Evolutionary conservation across 2,329 filamentous ascomycete species (phyloP).

Genomic region (Malbranchea zuffiana): DNA sequence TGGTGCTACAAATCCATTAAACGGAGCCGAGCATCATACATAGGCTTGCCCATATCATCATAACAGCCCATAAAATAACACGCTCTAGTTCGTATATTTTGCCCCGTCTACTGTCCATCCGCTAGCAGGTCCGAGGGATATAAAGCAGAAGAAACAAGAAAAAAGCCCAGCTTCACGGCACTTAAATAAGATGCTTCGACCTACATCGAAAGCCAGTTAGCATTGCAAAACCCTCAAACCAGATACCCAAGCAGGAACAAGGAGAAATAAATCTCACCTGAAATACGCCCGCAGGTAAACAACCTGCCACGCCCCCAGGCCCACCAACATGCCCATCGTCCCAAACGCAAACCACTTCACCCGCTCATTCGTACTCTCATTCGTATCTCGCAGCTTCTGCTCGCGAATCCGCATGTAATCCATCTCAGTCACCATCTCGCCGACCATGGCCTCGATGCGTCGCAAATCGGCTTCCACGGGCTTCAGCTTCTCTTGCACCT

Average conservation of each 20-base stretch:
- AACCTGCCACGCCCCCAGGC: conserved; percentile 90
- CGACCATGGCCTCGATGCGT: conserved; percentile 80
- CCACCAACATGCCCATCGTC: conserved; percentile 83
- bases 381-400: conserved; percentile 94
- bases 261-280: conserved; percentile 43
- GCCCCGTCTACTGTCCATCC: no score
- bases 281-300: conserved; percentile 97
- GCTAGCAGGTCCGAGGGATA: no score
- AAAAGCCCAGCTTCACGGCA: not conserved
- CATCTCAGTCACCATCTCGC: conserved; percentile 87
- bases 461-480: conserved; percentile 90
- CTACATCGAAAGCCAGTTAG: conserved; percentile 25
- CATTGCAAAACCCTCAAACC: conserved; percentile 2
- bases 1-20: no score
- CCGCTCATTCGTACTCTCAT: conserved; percentile 97
- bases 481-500: conserved; percentile 94
- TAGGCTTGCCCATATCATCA: no score
- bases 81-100: no score
- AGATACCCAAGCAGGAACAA: conserved; percentile 1
- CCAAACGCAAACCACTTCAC: conserved; percentile 98
- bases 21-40: no score
- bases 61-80: no score
- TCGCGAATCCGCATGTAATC: conserved; percentile 83
- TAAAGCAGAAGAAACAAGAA: not conserved
- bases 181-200: conserved; percentile 59